A percentile compares a stretch with the other conserved stretches of the same genome.
Conservation (phyloP, 1,139 yeast species). For the Yamadazyma blattariae region DNA sequence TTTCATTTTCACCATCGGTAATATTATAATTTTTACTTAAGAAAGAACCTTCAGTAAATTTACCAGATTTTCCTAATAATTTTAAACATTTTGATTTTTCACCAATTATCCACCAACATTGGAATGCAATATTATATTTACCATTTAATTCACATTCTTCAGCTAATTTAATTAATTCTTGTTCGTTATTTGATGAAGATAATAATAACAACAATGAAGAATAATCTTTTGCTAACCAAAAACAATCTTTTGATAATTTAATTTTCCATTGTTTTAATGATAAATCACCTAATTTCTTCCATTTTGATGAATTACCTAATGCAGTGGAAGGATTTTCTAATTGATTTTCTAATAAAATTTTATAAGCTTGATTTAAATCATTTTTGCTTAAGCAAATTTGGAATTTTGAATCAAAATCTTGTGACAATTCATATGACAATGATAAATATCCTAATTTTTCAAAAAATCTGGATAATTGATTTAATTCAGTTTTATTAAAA, state of each 20-base stretch:
- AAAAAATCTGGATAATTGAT: slow-evolving; percentile 85
- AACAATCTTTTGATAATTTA: slow-evolving; percentile 77
- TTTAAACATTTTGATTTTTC: slow-evolving; percentile 63
- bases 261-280: slow-evolving; percentile 79
- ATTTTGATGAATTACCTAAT: slow-evolving; percentile 49
- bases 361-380: slow-evolving; percentile 68
- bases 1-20: slow-evolving; percentile 28
- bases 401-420: slow-evolving; percentile 82
- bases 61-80: slow-evolving; percentile 64
- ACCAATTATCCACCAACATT: slow-evolving; percentile 85
- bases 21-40: slow-evolving; percentile 75
- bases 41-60: slow-evolving; percentile 82
- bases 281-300: slow-evolving; percentile 91
- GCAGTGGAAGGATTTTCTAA: slow-evolving; percentile 43
- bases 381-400: slow-evolving; percentile 61
- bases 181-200: slow-evolving; percentile 73
- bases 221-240: slow-evolving; percentile 75
- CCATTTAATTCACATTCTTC: slow-evolving; percentile 65
- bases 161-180: slow-evolving; percentile 61
- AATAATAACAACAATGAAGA: slow-evolving; percentile 80
- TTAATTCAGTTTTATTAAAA: slow-evolving; percentile 65
- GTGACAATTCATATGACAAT: slow-evolving; percentile 78
- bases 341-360: slow-evolving; percentile 59
- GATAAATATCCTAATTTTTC: slow-evolving; percentile 88
- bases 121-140: slow-evolving; percentile 87